Percentiles rank a stretch among this genome's conserved stretches.
Conservation (phyloP, 345 rosid species). For the Microcos paniculata region DNA sequence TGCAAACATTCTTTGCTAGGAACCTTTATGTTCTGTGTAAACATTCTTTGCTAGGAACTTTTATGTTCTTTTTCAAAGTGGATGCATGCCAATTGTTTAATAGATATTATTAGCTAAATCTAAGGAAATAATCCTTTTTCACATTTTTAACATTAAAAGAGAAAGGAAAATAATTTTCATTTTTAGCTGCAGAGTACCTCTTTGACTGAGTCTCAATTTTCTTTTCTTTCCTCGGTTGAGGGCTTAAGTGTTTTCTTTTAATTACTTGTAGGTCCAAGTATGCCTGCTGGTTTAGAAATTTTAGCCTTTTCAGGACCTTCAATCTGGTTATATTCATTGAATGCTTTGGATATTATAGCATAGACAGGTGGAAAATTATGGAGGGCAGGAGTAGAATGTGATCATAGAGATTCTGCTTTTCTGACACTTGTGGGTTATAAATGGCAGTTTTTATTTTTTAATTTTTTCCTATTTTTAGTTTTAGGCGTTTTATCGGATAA, state of each 20-base stretch:
- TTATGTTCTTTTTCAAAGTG: background rate
- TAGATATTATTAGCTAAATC: background rate
- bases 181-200: background rate
- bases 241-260: background rate
- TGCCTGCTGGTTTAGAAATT: background rate
- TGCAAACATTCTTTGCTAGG: background rate
- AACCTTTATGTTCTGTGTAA: no score
- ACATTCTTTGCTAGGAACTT: no score
- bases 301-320: background rate
- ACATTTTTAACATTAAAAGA: background rate
- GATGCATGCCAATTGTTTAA: background rate
- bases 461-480: background rate
- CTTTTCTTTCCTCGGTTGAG: background rate
- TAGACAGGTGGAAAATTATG: background rate
- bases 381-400: background rate
- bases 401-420: background rate
- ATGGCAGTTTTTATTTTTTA: background rate
- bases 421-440: background rate
- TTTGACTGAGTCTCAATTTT: background rate
- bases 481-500: background rate
- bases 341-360: background rate
- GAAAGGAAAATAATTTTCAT: background rate
- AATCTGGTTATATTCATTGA: background rate
- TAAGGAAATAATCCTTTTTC: background rate
- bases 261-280: background rate